A percentile compares a stretch with the other conserved stretches of the same genome.
phyloP scores from a whole-genome alignment of 495 filamentous ascomycete genomes.

The Neurospora cerealis region DNA sequence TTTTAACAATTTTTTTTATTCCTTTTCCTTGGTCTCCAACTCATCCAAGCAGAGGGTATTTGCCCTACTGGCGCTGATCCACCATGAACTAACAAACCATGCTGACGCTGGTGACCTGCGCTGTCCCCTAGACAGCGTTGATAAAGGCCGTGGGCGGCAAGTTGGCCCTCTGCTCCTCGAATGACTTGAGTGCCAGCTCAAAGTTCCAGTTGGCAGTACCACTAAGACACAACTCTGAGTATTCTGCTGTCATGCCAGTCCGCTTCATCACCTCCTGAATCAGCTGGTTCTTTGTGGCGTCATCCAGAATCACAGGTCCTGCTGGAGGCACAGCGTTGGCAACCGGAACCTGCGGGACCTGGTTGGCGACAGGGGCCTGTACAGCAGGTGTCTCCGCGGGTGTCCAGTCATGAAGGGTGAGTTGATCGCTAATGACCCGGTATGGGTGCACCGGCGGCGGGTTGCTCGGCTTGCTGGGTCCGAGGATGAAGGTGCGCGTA shows the following conservation, averaged over 20 bases:
- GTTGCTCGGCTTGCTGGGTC: constrained; percentile 52
- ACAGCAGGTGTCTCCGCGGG: constrained; percentile 13
- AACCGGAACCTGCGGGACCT: background rate
- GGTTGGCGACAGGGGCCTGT: background rate
- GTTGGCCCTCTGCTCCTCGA: constrained; percentile 45
- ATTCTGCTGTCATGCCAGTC: constrained; percentile 64
- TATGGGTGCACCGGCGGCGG: constrained; percentile 29
- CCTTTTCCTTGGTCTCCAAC: background rate
- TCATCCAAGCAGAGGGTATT: background rate
- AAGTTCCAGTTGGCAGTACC: constrained; percentile 60
- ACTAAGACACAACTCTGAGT: constrained; percentile 59
- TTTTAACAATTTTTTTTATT: background rate
- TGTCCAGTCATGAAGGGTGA: constrained; percentile 49
- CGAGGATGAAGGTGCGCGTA: constrained; percentile 74
- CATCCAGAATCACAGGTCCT: constrained; percentile 14
- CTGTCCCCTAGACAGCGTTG: constrained; percentile 2
- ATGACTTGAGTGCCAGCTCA: constrained; percentile 54
- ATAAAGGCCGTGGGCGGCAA: constrained; percentile 32
- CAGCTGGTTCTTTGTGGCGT: constrained; percentile 47
- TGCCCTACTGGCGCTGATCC: background rate
- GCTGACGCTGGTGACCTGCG: background rate
- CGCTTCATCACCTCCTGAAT: constrained; percentile 53
- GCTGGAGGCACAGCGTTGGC: constrained; percentile 8
- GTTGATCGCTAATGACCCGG: constrained; percentile 71
- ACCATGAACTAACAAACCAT: background rate